phyloP scores from a whole-genome alignment of 345 rosid species.

The Eucalyptus grandis region DNA sequence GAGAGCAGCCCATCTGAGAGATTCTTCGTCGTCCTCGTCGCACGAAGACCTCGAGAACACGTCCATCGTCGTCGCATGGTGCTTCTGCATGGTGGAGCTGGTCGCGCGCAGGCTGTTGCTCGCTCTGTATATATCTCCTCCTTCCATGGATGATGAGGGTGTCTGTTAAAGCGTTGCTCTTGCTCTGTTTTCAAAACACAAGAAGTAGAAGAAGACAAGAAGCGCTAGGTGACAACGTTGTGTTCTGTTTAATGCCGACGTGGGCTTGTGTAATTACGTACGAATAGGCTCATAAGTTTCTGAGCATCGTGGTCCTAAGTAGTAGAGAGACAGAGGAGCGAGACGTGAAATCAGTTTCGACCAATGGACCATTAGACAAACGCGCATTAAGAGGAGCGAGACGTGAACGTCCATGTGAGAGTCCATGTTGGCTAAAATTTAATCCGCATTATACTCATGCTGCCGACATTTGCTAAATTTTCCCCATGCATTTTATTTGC shows the following conservation, averaged over 20 bases:
- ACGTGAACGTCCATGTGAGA: neutral
- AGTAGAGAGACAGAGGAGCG: neutral
- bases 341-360: neutral
- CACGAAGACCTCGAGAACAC: slow-evolving; percentile 25
- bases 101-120: slow-evolving; percentile 3
- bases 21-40: slow-evolving; percentile 43
- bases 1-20: slow-evolving; percentile 50
- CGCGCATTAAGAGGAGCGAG: neutral
- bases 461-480: neutral
- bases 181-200: neutral
- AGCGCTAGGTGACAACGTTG: neutral
- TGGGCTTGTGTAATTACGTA: neutral
- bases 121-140: neutral
- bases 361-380: too few species aligned
- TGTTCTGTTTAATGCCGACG: neutral
- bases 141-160: neutral
- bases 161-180: neutral
- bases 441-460: neutral
- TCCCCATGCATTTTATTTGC: too few species aligned
- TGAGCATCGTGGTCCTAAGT: too few species aligned
- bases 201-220: neutral
- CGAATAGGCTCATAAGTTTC: neutral
- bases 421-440: neutral
- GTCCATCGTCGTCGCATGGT: neutral
- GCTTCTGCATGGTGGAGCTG: slow-evolving; percentile 9